Evolutionary conservation across 345 rosid species (phyloP), one percentile per base, ranked within the genome.

Genomic region (Chamaenerion angustifolium): DNA sequence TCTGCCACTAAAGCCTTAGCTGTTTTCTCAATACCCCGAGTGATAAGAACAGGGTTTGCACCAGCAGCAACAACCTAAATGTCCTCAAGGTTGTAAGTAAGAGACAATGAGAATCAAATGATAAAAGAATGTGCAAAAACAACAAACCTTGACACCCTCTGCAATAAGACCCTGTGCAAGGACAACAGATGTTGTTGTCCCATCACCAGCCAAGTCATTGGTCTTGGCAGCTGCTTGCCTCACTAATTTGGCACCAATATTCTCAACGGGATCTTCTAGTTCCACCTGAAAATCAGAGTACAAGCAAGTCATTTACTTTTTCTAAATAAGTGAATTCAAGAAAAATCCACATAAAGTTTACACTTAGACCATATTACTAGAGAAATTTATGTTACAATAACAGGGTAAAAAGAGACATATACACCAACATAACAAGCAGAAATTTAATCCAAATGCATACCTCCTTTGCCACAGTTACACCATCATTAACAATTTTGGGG

Each of bases 141-240:
- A 12, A 58, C 84, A 56, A 42, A 84, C 95, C 96, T 93, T 88
- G 47, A 93, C 92, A 46, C 96, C 96, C 75, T 88, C 96, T 10
- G 96, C 83, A 61, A 93, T 88, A 19, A 84, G 90, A 44, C 99
- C 96, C 58, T 88, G 95, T 6, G 99, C 96, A 47, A 93, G 99
- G 60, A 93, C 99, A 63, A 93, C 99, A 11, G 99, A 93, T 49
- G 96, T 93, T 27, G 96, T 93, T 2, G 96, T 93, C 16, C 99
- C 96, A 35, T 88, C 99, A 64, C 96, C 99, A 52, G 99, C 99
- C 74, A 92, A 63, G 77, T 92, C 99, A 66, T 92, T 92, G 43
- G 96, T 92, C 67, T 92, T 92, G 25, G 94, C 80, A 70, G 99
- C 99, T 2, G 96, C 96, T 69, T 93, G 99, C 56, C 99, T 79